phyloP scores from a whole-genome alignment of 257 asterid species.

The Penstemon eatonii region DNA sequence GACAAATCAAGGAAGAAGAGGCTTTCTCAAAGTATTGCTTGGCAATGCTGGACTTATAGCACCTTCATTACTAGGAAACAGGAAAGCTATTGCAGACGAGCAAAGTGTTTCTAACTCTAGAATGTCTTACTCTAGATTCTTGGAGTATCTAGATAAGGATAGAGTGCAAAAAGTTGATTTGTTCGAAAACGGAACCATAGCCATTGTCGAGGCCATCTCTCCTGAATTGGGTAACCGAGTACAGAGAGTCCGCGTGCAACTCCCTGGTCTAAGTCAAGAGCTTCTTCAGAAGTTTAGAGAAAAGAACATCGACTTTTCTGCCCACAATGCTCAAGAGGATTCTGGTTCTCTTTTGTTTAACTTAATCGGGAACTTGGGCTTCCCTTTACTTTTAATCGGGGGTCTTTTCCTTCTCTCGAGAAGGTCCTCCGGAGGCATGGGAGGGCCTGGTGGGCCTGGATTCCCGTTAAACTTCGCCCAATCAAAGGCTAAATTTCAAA shows the following conservation, averaged over 20 bases:
- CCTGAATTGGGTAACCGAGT: constrained; percentile 88
- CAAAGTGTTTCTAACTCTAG: constrained; percentile 89
- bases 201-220: constrained; percentile 89
- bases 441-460: constrained; percentile 99
- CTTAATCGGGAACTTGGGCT: constrained; percentile 84
- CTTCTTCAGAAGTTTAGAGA: constrained; percentile 93
- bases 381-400: constrained; percentile 85
- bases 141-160: constrained; percentile 94
- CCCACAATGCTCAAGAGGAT: constrained; percentile 93
- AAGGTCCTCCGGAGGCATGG: constrained; percentile 80
- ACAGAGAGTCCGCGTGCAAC: constrained; percentile 92
- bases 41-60: constrained; percentile 65
- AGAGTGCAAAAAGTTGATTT: constrained; percentile 83
- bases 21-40: constrained; percentile 70
- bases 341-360: constrained; percentile 80
- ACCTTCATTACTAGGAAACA: constrained; percentile 59
- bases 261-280: constrained; percentile 98
- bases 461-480: constrained; percentile 78
- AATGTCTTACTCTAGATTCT: constrained; percentile 94
- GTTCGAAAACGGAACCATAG: constrained; percentile 90
- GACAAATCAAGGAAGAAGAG: constrained; percentile 62
- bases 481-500: constrained; percentile 94
- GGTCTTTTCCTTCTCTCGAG: constrained; percentile 96
- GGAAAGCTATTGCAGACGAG: constrained; percentile 83
- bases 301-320: constrained; percentile 92